Conservation (phyloP, 164 flowering plant species). For the Litsea cubeba region DNA sequence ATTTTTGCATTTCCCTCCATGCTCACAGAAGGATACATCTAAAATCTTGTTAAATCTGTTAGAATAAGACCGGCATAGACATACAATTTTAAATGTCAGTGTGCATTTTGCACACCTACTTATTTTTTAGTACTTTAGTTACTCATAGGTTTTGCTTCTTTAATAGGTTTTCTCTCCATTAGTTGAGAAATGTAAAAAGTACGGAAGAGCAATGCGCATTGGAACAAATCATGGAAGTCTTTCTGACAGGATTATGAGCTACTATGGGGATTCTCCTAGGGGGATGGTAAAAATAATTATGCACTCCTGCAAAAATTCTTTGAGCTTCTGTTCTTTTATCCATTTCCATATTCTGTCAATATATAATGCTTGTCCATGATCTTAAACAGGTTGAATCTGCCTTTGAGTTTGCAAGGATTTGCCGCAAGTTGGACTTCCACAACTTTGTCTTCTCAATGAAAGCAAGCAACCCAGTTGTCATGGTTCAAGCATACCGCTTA, state of each 20-base stretch:
- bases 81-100: neutral
- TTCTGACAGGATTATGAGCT: conserved; percentile 98
- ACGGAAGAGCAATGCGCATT: conserved; percentile 97
- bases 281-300: conserved; percentile 65
- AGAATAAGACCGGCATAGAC: neutral
- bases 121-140: neutral
- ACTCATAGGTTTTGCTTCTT: neutral
- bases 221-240: conserved; percentile 99
- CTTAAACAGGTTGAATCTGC: conserved; percentile 94
- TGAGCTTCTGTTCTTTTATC: neutral
- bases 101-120: neutral
- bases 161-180: conserved; percentile 82
- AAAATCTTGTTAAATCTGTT: neutral
- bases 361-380: neutral
- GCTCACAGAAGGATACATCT: neutral
- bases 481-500: conserved; percentile 96
- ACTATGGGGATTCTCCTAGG: conserved; percentile 95
- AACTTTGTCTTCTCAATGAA: conserved; percentile 98
- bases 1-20: neutral
- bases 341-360: neutral
- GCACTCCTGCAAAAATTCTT: conserved; percentile 2
- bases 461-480: conserved; percentile 97
- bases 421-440: conserved; percentile 86
- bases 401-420: conserved; percentile 95
- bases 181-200: conserved; percentile 95